Evolutionary conservation across 768 basidiomycete species (phyloP).

Genomic region (Termitomyces sp.): DNA sequence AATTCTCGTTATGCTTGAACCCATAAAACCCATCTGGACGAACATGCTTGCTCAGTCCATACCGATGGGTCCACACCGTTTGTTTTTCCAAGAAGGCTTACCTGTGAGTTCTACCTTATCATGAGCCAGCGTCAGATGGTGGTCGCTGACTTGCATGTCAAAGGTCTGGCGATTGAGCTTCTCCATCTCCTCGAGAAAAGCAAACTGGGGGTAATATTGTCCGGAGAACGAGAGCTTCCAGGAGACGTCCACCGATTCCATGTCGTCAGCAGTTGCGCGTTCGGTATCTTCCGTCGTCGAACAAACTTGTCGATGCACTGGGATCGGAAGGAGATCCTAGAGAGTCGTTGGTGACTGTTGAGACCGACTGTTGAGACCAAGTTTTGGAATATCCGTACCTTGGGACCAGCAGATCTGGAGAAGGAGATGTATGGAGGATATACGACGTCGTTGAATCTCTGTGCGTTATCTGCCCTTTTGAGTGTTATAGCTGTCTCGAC

Average conservation of each 20-base stretch:
- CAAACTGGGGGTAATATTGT: conserved; percentile 17
- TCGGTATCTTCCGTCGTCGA: background rate
- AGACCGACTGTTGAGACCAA: too few relatives aligned
- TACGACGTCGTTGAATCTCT: conserved; percentile 3
- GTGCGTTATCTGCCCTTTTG: background rate
- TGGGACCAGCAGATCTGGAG: conserved; percentile 20
- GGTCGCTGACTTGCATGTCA: conserved; percentile 15
- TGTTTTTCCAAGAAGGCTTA: conserved; percentile 7
- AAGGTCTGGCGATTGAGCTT: background rate
- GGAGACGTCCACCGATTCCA: conserved; percentile 22
- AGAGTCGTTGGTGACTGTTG: background rate
- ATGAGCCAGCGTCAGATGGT: conserved; percentile 16
- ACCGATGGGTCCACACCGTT: background rate
- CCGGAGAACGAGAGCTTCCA: conserved; percentile 28
- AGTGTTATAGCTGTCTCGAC: conserved; percentile 13
- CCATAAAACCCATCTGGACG: conserved; percentile 22
- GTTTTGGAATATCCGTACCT: conserved; percentile 14
- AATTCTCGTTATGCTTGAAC: conserved; percentile 20
- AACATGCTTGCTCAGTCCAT: background rate
- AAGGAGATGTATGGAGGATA: conserved; percentile 16
- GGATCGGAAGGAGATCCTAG: conserved; percentile 10
- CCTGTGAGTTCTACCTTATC: conserved; percentile 18
- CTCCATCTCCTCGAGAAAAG: conserved; percentile 12
- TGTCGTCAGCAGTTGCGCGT: conserved; percentile 5
- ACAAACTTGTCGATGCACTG: conserved; percentile 24